Base-by-base conservation (phyloP, 1,139 yeast genomes). In the Chernovozyma sophiae-reginae region DNA sequence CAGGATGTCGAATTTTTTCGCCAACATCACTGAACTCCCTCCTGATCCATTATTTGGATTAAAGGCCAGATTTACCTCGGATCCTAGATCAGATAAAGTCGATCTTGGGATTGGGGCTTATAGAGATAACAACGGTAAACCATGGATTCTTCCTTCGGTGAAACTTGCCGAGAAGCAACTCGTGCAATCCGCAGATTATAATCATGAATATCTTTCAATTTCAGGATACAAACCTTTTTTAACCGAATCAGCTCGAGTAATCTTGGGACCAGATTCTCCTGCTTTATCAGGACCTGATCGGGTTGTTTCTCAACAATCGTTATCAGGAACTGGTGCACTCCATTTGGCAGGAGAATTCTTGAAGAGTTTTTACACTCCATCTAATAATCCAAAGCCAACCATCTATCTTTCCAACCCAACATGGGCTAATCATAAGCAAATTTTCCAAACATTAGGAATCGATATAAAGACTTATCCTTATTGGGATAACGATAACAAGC, bases 91-190 rank as follows among this genome's bases (percentile, higher is more conserved):
- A 4, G 71, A 75, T 43, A 92, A 90, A 68, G 87, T 90, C 46
- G 96, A 89, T 62, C 71, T 87, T 47, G 97, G 97, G 39, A 90
- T 90, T 43, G 97, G 97, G 46, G 97, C 97, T 33, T 92, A 92
- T 72, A 79, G 97, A 62, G 97, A 90, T 60, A 84, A 87, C 60
- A 63, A 67, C 47, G 97, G 97, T 39, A 85, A 87, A 63, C 97
- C 97, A 35, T 90, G 92, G 87, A 89, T 92, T 38, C 72, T 92
- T 37, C 95, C 96, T 6, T 80, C 95, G 10, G 97, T 92, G 13
- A 76, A 67, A 46, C 64, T 69, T 47, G 95, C 95, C 33, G 97
- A 89, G 61, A 60, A 68, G 39, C 62, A 65, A 49, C 62, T 70
- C 50, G 50, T 67, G 17, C 55, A 53, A 28, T 60, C 65, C n/a